A percentile compares a stretch with the other conserved stretches of the same genome.
Evolutionary conservation across 352 stramenopile species (phyloP).

Genomic region (Pythium insidiosum): DNA sequence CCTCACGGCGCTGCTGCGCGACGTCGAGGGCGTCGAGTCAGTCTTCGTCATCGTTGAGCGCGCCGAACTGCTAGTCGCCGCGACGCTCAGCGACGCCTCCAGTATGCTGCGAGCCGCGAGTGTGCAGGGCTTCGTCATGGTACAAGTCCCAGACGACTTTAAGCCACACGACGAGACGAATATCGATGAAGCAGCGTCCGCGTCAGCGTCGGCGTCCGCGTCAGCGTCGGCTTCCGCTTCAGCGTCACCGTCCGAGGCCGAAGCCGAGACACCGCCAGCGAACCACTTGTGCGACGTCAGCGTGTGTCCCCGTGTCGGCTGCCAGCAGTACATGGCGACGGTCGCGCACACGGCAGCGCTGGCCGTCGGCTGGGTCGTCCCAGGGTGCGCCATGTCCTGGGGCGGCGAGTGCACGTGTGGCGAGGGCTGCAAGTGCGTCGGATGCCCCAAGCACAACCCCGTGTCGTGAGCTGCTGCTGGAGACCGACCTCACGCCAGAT

Average conservation of each 20-base stretch:
- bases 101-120: conserved; percentile 28
- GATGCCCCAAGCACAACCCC: conserved; percentile 74
- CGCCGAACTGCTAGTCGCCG: conserved; percentile 48
- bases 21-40: conserved; percentile 62
- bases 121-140: conserved; percentile 34
- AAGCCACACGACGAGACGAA: conserved; percentile 7
- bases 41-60: conserved; percentile 46
- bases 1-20: conserved; percentile 13
- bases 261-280: neutral
- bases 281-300: conserved; percentile 58
- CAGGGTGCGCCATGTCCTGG: conserved; percentile 71
- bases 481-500: conserved; percentile 12
- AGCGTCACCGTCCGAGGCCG: neutral
- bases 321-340: conserved; percentile 65
- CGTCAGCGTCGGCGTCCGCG: too few relatives aligned
- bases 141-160: conserved; percentile 34
- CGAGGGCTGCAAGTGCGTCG: conserved; percentile 65
- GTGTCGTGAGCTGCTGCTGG: conserved; percentile 2
- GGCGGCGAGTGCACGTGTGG: conserved; percentile 76
- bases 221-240: neutral
- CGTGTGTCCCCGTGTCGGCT: conserved; percentile 56
- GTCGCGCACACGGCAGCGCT: conserved; percentile 73
- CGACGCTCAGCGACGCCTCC: conserved; percentile 31
- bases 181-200: too few relatives aligned
- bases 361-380: conserved; percentile 68